A percentile compares a stretch with the other conserved stretches of the same genome.
Evolutionary conservation across 805 yeast genomes (phyloP).

Genomic region (Starmera pachycereana): DNA sequence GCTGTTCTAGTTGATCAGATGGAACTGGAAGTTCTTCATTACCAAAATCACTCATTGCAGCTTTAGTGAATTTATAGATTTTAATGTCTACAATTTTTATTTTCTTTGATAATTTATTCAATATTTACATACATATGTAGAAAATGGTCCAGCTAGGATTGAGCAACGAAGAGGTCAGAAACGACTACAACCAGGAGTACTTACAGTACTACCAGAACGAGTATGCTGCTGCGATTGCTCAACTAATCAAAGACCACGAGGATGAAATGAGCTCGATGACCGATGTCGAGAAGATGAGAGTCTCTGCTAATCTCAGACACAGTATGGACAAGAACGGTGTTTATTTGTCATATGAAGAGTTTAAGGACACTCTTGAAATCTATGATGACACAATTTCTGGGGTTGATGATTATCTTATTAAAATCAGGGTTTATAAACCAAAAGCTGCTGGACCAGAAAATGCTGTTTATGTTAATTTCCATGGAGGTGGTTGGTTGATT

Average conservation of each 20-base stretch:
- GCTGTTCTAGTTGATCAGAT: not conserved
- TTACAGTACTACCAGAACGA: not conserved
- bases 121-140: no score
- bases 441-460: not conserved
- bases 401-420: constrained; percentile 1
- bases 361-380: not conserved
- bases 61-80: not conserved
- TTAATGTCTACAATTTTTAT: not conserved
- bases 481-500: constrained; percentile 4
- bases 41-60: not conserved
- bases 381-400: not conserved
- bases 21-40: not conserved
- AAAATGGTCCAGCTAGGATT: no score
- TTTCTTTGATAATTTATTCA: not conserved
- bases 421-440: constrained; percentile 1
- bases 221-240: not conserved
- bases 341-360: not conserved
- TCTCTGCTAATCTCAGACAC: not conserved
- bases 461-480: constrained; percentile 1
- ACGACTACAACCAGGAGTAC: not conserved
- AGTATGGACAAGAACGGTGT: not conserved
- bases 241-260: not conserved
- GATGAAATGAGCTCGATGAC: not conserved
- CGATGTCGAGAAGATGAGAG: not conserved
- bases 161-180: not conserved